Conservation (phyloP, 257 asterid species). For the Ajuga chamaepitys region DNA sequence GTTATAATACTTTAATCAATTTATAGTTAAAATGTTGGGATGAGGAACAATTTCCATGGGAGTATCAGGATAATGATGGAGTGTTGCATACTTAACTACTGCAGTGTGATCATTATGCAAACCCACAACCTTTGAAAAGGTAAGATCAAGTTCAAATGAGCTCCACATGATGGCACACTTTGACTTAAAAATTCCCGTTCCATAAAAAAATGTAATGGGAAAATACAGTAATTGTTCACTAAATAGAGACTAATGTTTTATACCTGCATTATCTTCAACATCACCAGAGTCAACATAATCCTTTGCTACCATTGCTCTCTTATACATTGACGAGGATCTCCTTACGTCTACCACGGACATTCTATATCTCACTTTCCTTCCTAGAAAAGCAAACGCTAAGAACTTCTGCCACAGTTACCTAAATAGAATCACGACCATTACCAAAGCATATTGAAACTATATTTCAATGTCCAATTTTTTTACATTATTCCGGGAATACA, state of each 20-base stretch:
- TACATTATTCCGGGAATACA: background rate
- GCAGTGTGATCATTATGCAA: background rate
- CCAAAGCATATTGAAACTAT: background rate
- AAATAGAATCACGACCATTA: background rate
- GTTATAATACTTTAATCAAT: background rate
- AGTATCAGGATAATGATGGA: background rate
- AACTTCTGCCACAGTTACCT: slow-evolving; percentile 13
- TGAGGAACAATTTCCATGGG: background rate
- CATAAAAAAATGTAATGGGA: background rate
- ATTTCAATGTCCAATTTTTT: background rate
- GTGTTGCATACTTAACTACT: background rate
- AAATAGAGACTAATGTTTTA: background rate
- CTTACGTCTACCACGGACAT: slow-evolving; percentile 40
- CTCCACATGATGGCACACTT: background rate
- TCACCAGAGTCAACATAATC: slow-evolving; percentile 38
- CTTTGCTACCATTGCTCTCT: slow-evolving; percentile 44
- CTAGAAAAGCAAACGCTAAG: slow-evolving; percentile 14
- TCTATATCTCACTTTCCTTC: slow-evolving; percentile 17
- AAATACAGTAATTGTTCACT: background rate
- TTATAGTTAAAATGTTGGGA: background rate
- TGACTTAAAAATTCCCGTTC: background rate
- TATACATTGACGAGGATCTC: slow-evolving; percentile 44
- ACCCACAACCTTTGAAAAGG: background rate
- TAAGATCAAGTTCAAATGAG: background rate
- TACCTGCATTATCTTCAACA: slow-evolving; percentile 47